phyloP scores from a whole-genome alignment of 2,329 filamentous ascomycete species.

The Xylaria digitata region DNA sequence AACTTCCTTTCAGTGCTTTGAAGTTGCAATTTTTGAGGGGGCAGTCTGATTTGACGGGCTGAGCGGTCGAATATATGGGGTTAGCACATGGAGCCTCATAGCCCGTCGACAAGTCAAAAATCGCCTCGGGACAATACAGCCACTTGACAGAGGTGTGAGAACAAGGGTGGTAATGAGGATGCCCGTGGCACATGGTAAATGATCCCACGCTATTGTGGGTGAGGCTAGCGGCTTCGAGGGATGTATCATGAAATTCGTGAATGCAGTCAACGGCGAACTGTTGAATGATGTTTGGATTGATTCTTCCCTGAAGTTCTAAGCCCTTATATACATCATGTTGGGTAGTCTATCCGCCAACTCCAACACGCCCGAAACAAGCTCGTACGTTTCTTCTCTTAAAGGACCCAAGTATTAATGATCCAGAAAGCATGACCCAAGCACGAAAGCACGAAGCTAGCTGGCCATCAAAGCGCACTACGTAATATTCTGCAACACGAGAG shows the following conservation, averaged over 20 bases:
- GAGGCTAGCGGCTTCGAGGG: conserved; percentile 9
- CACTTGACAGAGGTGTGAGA: conserved; percentile 66
- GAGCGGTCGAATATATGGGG: conserved; percentile 59
- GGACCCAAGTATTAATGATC: conserved; percentile 42
- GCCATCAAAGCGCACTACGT: conserved; percentile 37
- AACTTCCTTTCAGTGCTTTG: conserved; percentile 60
- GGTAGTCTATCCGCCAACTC: background rate
- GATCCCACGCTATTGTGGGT: conserved; percentile 1
- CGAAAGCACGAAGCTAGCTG: conserved; percentile 33
- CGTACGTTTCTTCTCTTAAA: conserved; percentile 32
- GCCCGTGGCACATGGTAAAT: conserved; percentile 64
- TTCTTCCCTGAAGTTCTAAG: conserved; percentile 1
- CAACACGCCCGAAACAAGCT: conserved; percentile 7
- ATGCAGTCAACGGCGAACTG: conserved; percentile 3
- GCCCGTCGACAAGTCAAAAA: conserved; percentile 62
- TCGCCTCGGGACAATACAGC: conserved; percentile 63
- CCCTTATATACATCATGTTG: conserved; percentile 29
- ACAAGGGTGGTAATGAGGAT: conserved; percentile 64
- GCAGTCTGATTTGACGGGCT: conserved; percentile 58
- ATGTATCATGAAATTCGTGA: background rate
- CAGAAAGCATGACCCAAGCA: conserved; percentile 39
- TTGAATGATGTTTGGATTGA: conserved; percentile 1
- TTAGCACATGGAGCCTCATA: conserved; percentile 63
- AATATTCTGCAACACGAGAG: conserved; percentile 38
- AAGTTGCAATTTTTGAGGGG: conserved; percentile 64